Conservation (phyloP, 306 rosid species). For the Rosa multiflora region DNA sequence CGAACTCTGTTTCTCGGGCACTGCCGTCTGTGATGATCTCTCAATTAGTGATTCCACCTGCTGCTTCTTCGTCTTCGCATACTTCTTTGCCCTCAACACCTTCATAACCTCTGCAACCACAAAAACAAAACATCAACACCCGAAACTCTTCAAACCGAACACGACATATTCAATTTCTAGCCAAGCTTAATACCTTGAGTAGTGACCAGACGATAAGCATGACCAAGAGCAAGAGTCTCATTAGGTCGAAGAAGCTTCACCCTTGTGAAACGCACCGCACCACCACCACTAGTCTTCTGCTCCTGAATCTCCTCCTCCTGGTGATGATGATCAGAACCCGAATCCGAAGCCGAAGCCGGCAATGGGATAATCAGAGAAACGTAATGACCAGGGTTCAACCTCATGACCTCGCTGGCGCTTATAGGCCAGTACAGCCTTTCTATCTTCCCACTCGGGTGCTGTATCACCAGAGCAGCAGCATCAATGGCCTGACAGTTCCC, state of each 20-base stretch:
- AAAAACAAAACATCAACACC: constrained; percentile 1
- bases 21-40: constrained; percentile 19
- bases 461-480: constrained; percentile 97
- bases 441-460: constrained; percentile 85
- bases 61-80: constrained; percentile 68
- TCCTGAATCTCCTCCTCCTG: constrained; percentile 17
- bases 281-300: constrained; percentile 19
- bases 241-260: constrained; percentile 91
- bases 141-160: neutral
- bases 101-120: constrained; percentile 70
- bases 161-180: neutral
- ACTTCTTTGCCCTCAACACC: constrained; percentile 84
- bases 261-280: constrained; percentile 67
- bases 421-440: constrained; percentile 82
- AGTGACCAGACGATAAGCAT: constrained; percentile 90
- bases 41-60: constrained; percentile 38
- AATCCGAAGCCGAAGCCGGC: constrained; percentile 26
- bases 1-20: constrained; percentile 33
- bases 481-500: constrained; percentile 98
- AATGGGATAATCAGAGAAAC: constrained; percentile 91
- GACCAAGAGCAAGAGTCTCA: constrained; percentile 93
- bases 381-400: constrained; percentile 80
- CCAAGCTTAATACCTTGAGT: constrained; percentile 56
- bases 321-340: constrained; percentile 25
- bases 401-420: constrained; percentile 84